These are phyloP conservation scores for Pyrenochaeta sp. DNA, from an alignment of 2,329 filamentous ascomycete species.

Conservation along the genomic window DNA sequence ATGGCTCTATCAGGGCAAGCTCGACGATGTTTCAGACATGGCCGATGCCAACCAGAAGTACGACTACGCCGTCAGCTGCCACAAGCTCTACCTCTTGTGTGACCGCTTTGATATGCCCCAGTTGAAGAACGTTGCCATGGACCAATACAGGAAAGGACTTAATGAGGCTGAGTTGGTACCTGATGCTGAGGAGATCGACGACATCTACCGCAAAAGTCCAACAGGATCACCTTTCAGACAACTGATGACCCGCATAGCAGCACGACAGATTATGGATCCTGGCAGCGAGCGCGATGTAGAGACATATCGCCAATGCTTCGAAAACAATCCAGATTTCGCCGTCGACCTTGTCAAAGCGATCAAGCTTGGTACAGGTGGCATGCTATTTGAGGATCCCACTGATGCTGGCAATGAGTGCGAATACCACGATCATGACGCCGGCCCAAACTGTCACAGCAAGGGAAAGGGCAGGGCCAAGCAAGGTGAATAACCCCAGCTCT, in stretches of 20 bases:
- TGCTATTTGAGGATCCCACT: conserved; percentile 63
- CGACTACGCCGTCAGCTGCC: conserved; percentile 62
- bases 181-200: conserved; percentile 63
- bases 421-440: conserved; percentile 61
- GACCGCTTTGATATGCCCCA: conserved; percentile 60
- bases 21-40: conserved; percentile 59
- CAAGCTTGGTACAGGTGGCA: conserved; percentile 57
- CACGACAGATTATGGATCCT: conserved; percentile 66
- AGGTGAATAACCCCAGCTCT: conserved; percentile 44
- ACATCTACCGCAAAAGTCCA: conserved; percentile 60
- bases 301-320: conserved; percentile 60
- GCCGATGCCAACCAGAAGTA: conserved; percentile 59
- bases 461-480: conserved; percentile 45
- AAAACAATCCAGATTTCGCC: conserved; percentile 60
- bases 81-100: conserved; percentile 63
- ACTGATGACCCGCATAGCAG: conserved; percentile 63
- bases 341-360: conserved; percentile 64
- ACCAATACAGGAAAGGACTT: conserved; percentile 62
- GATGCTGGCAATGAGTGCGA: conserved; percentile 53
- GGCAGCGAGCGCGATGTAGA: conserved; percentile 59
- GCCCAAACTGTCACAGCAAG: conserved; percentile 50
- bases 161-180: conserved; percentile 61
- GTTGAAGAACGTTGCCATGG: conserved; percentile 63
- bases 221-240: conserved; percentile 57
- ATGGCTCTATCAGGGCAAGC: conserved; percentile 64